Base-by-base conservation (phyloP, 352 stramenopile species). In the Globisporangium rhizosaccharum region DNA sequence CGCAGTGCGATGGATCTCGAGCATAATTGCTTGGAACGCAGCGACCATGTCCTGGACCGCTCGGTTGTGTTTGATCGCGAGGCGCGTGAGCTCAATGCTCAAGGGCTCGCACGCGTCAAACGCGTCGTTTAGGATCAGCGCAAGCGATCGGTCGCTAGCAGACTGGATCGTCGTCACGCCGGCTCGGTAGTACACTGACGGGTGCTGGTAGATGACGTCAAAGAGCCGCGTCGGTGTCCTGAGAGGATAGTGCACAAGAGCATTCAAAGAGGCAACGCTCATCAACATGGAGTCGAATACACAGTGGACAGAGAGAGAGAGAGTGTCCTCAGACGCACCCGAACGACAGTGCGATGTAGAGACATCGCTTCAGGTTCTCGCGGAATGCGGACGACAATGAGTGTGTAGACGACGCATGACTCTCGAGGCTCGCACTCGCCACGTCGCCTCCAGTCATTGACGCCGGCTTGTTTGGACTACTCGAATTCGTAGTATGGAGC, bases 341-440 rank as follows among this genome's bases (percentile, higher is more conserved):
- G 30, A 85, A 73, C 11, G 78, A 87, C 0, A 88, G 51, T 26
- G 72, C 70, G 15, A 90, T 44, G 49, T 82, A 83, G 17, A 90
- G 56, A 48, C 73, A 86, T 3, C 67, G 68, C 14, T 70, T 66
- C 20, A 90, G 61, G 42, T 84, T 87, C 18, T 85, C 76, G 3
- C 66, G 70, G 46, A 84, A 90, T 4, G 75, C 55, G 5, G 72
- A 72, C 7, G 57, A 61, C 14, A 58, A 47, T 20, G 23, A 2
- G 4, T 36, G 47, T 23, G 41, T 6, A 5, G 41, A 6, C 41
- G 12, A 46, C 17, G 12, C 41, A n/a, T n/a, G 12, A 12, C 12
- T 15, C 17, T 46, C 41, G 41, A 5, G 12, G 41, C 10, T 46
- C 17, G 17, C 10, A n/a, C 41, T 46, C 12, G 12, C 17, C 7